phyloP scores from a whole-genome alignment of 768 basidiomycete genomes.

The Termitomyces sp. region DNA sequence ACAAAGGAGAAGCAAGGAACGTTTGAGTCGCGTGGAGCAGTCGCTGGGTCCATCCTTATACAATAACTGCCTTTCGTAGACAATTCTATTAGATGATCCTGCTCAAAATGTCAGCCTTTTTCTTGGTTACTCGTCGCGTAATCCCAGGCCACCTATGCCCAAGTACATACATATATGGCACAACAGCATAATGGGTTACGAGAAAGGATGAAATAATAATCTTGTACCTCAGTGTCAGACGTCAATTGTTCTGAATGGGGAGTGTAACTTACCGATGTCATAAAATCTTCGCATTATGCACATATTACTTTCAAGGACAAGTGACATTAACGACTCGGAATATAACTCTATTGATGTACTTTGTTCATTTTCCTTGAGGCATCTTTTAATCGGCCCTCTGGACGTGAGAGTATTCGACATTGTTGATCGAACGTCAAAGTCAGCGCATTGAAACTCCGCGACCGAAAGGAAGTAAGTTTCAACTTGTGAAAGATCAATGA shows the following conservation, averaged over 20 bases:
- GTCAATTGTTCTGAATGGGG: background rate
- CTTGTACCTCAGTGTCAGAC: background rate
- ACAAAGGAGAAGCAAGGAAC: background rate
- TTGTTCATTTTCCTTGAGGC: too few species aligned
- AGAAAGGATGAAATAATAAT: too few species aligned
- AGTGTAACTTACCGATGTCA: background rate
- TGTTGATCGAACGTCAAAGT: too few species aligned
- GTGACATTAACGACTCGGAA: too few species aligned
- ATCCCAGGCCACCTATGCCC: background rate
- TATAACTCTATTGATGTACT: too few species aligned
- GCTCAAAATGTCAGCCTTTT: background rate
- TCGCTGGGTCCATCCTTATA: background rate
- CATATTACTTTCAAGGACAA: too few species aligned
- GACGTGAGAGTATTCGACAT: too few species aligned
- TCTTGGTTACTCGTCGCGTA: background rate
- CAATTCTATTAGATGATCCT: background rate
- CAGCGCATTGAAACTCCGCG: background rate
- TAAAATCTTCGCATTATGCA: too few species aligned
- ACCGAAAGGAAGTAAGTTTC: background rate
- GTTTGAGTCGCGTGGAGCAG: background rate
- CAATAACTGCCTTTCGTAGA: background rate
- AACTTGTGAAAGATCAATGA: background rate
- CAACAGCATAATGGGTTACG: too few species aligned
- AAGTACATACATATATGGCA: background rate
- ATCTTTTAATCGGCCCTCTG: too few species aligned